Conservation (phyloP, 2,329 filamentous ascomycete genomes). For the Trichoderma sp. region DNA sequence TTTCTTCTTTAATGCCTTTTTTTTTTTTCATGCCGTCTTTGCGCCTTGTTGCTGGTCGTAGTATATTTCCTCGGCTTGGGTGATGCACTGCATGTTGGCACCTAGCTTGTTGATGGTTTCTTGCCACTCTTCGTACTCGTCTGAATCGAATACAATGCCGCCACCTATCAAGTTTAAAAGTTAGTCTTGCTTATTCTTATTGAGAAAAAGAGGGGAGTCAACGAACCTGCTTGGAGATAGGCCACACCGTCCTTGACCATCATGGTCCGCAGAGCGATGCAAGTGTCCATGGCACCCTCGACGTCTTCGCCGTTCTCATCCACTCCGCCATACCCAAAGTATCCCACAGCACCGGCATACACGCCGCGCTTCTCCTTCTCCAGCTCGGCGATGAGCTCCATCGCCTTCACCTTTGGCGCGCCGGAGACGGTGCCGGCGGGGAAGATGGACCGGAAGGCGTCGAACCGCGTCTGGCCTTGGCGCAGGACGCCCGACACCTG, state of each 20-base stretch:
- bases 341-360: conserved; percentile 94
- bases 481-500: conserved; percentile 92
- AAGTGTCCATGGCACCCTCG: conserved; percentile 90
- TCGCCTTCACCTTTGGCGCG: conserved; percentile 91
- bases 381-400: conserved; percentile 94
- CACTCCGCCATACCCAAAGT: conserved; percentile 83
- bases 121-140: conserved; percentile 89
- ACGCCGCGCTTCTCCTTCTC: conserved; percentile 92
- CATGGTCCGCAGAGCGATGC: conserved; percentile 84
- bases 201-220: background rate
- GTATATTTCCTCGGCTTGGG: conserved; percentile 71
- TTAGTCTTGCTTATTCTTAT: conserved; percentile 6
- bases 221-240: conserved; percentile 74
- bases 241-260: conserved; percentile 85
- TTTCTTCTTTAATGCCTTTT: background rate
- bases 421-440: conserved; percentile 94
- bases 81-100: conserved; percentile 85
- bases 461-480: conserved; percentile 80
- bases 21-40: background rate
- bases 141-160: conserved; percentile 92
- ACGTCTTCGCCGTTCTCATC: conserved; percentile 58
- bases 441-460: conserved; percentile 95
- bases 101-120: conserved; percentile 93
- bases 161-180: conserved; percentile 50
- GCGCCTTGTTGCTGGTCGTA: conserved; percentile 33